A percentile compares a stretch with the other conserved stretches of the same genome.
Conservation (phyloP, 331 rosid genomes). For the Spiraea crenata region DNA sequence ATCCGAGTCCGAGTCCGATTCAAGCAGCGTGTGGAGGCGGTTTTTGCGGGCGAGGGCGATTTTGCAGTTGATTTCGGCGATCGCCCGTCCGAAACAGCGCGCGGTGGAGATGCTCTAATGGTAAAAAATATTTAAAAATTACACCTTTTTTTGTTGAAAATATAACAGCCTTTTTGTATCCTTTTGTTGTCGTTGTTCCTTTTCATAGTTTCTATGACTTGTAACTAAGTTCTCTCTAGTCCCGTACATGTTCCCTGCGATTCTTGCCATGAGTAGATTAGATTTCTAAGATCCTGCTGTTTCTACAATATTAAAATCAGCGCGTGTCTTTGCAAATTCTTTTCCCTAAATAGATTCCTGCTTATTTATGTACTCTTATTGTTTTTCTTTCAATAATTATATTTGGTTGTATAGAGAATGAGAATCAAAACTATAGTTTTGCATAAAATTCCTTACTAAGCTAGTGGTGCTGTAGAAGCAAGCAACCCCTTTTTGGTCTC, state of each 20-base stretch:
- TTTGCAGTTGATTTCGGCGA: no score
- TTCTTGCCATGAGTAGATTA: conserved; percentile 63
- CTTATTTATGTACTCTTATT: background rate
- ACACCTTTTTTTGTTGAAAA: no score
- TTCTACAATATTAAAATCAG: background rate
- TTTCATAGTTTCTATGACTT: conserved; percentile 65
- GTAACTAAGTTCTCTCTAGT: conserved; percentile 60
- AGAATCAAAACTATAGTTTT: background rate
- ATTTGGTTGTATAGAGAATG: background rate
- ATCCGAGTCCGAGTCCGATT: no score
- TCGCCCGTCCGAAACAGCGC: no score
- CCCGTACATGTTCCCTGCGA: conserved; percentile 74
- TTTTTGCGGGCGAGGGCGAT: no score
- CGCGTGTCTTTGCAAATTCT: background rate
- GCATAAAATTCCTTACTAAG: background rate
- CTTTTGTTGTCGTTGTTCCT: no score
- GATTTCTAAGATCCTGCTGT: background rate
- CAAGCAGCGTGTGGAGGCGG: no score
- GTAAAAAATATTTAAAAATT: no score
- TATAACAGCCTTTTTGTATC: no score
- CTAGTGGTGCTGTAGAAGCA: background rate
- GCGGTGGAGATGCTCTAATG: no score
- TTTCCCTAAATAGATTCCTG: no score
- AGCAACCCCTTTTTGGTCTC: background rate
- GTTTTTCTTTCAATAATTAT: background rate